phyloP scores from a whole-genome alignment of 768 basidiomycete species.

The Chlorophyllum brunneum region DNA sequence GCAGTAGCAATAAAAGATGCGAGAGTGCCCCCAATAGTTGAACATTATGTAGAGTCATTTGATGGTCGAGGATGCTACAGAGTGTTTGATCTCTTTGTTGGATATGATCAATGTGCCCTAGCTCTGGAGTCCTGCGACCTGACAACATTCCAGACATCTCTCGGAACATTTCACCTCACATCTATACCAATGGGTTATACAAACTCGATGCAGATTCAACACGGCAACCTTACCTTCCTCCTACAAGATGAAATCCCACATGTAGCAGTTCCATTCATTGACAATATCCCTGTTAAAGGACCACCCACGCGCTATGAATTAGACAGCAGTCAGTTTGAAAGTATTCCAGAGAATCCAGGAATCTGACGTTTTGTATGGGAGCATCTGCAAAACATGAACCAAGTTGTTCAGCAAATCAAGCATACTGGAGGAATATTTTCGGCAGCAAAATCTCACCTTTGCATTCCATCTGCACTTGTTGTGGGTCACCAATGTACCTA shows the following conservation, averaged over 20 bases:
- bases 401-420: slow-evolving; percentile 19
- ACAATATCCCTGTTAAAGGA: slow-evolving; percentile 29
- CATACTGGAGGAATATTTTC: slow-evolving; percentile 29
- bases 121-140: slow-evolving; percentile 22
- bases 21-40: too few species aligned
- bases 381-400: slow-evolving; percentile 13
- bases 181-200: slow-evolving; percentile 35
- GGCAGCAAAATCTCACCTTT: slow-evolving; percentile 22
- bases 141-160: slow-evolving; percentile 35
- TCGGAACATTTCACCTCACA: slow-evolving; percentile 28
- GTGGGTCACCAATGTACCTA: slow-evolving; percentile 29
- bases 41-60: slow-evolving; percentile 30
- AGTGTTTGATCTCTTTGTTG: too few species aligned
- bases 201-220: slow-evolving; percentile 32
- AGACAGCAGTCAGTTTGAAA: background rate
- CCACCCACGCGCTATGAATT: slow-evolving; percentile 27
- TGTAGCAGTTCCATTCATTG: slow-evolving; percentile 22
- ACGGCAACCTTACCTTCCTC: slow-evolving; percentile 27
- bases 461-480: slow-evolving; percentile 8
- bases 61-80: slow-evolving; percentile 30
- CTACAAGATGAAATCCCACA: slow-evolving; percentile 26
- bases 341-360: slow-evolving; percentile 3
- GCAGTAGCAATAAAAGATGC: slow-evolving; percentile 30
- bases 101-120: slow-evolving; percentile 28
- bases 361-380: slow-evolving; percentile 30